Conservation (phyloP, 176 grass and related monocot genomes). For the Ensete glaucum region DNA sequence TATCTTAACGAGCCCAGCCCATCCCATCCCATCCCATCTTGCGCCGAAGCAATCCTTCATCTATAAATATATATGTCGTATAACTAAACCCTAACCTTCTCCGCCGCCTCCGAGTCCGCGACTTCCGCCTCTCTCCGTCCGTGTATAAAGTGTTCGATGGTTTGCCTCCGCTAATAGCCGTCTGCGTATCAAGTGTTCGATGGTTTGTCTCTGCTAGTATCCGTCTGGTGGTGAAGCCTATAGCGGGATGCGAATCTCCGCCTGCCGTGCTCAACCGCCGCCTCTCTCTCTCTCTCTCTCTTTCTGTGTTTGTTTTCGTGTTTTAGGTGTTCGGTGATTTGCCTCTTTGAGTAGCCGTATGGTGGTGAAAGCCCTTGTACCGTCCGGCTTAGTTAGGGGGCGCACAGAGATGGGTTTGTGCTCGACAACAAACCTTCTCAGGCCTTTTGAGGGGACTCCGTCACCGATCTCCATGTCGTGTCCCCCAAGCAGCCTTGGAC, state of each 20-base stretch:
- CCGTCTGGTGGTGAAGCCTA: no score
- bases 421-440: not conserved
- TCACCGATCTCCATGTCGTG: not conserved
- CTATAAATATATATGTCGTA: no score
- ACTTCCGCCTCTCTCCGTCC: no score
- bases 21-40: no score
- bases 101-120: not conserved
- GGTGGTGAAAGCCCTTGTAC: not conserved
- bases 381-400: conserved; percentile 4
- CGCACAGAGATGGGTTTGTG: not conserved
- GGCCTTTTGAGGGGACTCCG: conserved; percentile 4
- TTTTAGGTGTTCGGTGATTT: not conserved
- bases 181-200: no score
- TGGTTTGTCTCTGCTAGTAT: no score
- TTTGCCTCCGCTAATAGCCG: no score
- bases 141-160: no score
- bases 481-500: not conserved
- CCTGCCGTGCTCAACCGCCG: not conserved
- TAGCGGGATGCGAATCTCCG: no score
- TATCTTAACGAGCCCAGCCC: no score
- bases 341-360: conserved; percentile 9
- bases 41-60: no score
- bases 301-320: not conserved
- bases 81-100: not conserved
- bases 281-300: not conserved